A percentile compares a stretch with the other conserved stretches of the same genome.
These are phyloP conservation scores for Panellus pusillus DNA, from an alignment of 768 basidiomycete genomes.

Conservation along the genomic window DNA sequence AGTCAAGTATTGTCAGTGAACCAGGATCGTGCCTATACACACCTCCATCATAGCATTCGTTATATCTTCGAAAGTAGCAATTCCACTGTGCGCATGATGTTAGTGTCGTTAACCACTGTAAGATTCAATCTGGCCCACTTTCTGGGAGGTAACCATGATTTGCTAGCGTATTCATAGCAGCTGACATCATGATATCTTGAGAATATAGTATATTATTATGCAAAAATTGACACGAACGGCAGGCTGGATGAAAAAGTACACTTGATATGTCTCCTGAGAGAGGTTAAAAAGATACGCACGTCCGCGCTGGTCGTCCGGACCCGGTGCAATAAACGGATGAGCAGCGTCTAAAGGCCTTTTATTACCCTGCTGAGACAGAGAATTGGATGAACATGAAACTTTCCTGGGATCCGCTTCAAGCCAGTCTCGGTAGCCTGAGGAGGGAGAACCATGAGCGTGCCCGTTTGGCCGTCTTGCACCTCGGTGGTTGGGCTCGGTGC, in stretches of 20 bases:
- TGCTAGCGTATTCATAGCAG: slow-evolving; percentile 16
- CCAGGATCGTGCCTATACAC: slow-evolving; percentile 5
- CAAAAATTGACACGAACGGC: slow-evolving; percentile 6
- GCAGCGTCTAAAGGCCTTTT: not conserved
- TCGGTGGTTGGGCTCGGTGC: not conserved
- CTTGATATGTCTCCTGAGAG: not conserved
- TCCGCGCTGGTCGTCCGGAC: slow-evolving; percentile 14
- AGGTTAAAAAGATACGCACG: not conserved
- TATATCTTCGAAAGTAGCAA: slow-evolving; percentile 15
- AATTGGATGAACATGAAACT: not conserved
- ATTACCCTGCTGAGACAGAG: too few species aligned
- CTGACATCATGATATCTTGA: not conserved
- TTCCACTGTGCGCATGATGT: slow-evolving; percentile 8
- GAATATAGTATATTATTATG: not conserved
- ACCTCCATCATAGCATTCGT: slow-evolving; percentile 1
- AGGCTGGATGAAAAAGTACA: slow-evolving; percentile 5
- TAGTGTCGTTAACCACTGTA: not conserved
- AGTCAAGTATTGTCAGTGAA: not conserved
- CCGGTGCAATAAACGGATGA: slow-evolving; percentile 16
- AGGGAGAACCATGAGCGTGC: slow-evolving; percentile 6
- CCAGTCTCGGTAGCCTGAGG: slow-evolving; percentile 5
- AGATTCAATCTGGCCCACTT: slow-evolving; percentile 3
- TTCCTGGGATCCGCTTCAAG: slow-evolving; percentile 6
- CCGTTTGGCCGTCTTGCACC: slow-evolving; percentile 16
- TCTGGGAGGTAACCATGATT: slow-evolving; percentile 12